These are phyloP conservation scores for Tolypocladium pustulatum DNA, from an alignment of 2,329 filamentous ascomycete genomes.

Conservation along the genomic window DNA sequence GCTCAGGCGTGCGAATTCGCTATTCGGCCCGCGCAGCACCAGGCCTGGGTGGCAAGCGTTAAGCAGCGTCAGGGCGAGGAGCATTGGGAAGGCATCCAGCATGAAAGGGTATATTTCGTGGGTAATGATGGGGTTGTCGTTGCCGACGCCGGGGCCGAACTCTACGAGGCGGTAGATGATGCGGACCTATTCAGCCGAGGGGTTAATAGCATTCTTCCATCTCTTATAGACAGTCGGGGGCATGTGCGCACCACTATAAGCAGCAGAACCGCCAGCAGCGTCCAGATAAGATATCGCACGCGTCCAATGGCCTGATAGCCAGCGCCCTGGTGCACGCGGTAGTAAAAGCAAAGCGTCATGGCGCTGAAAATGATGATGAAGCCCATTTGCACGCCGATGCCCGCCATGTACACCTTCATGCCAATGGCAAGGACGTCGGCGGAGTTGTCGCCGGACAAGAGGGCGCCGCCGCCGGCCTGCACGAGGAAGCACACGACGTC, in stretches of 20 bases:
- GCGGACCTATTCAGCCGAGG: constrained; percentile 27
- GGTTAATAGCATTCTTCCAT: constrained; percentile 2
- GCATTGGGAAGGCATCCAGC: constrained; percentile 46
- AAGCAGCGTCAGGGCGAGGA: constrained; percentile 29
- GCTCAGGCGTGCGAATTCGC: constrained; percentile 26
- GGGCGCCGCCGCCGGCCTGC: constrained; percentile 27
- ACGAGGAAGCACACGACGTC: constrained; percentile 37
- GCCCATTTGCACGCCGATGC: constrained; percentile 24
- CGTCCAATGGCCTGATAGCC: constrained; percentile 13
- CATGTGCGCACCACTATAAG: constrained; percentile 20
- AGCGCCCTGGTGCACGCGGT: constrained; percentile 11
- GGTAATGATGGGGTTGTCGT: constrained; percentile 30
- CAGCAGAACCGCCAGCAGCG: constrained; percentile 20
- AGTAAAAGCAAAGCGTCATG: constrained; percentile 25
- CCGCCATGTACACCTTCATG: constrained; percentile 27
- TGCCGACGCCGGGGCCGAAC: constrained; percentile 34
- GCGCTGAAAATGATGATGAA: constrained; percentile 26
- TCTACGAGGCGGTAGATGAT: constrained; percentile 52
- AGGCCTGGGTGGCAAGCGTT: constrained; percentile 35
- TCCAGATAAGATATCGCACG: constrained; percentile 22
- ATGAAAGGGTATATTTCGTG: constrained; percentile 41
- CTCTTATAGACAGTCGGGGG: neutral
- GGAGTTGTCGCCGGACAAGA: constrained; percentile 17
- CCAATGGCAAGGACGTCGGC: constrained; percentile 19
- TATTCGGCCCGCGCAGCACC: constrained; percentile 28